Evolutionary conservation across 2,329 filamentous ascomycete species (phyloP).

Genomic region (Cercospora berteroae): DNA sequence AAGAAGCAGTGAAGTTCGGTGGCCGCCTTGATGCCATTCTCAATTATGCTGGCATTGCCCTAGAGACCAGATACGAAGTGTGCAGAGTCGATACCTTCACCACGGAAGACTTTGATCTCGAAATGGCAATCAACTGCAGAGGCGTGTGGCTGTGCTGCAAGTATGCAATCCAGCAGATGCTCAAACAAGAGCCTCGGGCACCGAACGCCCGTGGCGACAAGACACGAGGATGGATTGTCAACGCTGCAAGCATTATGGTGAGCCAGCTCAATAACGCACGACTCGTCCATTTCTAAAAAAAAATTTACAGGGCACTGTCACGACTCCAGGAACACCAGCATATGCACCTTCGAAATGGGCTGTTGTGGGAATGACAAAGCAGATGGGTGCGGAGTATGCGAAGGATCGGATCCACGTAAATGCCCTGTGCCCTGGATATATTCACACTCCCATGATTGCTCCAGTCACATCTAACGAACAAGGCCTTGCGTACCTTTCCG

Average conservation of each 20-base stretch:
- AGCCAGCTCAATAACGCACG: neutral
- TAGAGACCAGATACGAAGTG: constrained; percentile 14
- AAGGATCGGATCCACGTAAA: constrained; percentile 29
- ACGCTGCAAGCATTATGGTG: constrained; percentile 48
- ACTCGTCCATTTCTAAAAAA: neutral
- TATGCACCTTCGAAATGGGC: constrained; percentile 29
- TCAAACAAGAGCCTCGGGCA: constrained; percentile 39
- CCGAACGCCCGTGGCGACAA: constrained; percentile 39
- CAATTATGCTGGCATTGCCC: constrained; percentile 30
- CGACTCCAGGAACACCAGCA: constrained; percentile 2
- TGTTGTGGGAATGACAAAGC: constrained; percentile 33
- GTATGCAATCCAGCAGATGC: constrained; percentile 42
- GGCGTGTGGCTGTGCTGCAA: constrained; percentile 47
- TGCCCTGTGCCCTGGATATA: constrained; percentile 24
- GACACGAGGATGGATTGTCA: constrained; percentile 51
- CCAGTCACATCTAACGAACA: constrained; percentile 6
- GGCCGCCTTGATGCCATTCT: constrained; percentile 31
- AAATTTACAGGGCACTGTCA: neutral
- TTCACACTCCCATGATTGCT: constrained; percentile 21
- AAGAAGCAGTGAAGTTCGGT: constrained; percentile 28
- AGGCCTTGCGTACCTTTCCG: constrained; percentile 12
- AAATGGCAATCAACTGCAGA: constrained; percentile 39
- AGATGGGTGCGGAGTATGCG: constrained; percentile 32
- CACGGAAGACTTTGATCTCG: constrained; percentile 28
- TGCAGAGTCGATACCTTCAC: constrained; percentile 6